Conservation (phyloP, 176 grass and related monocot species). For the Alloteropsis semialata region DNA sequence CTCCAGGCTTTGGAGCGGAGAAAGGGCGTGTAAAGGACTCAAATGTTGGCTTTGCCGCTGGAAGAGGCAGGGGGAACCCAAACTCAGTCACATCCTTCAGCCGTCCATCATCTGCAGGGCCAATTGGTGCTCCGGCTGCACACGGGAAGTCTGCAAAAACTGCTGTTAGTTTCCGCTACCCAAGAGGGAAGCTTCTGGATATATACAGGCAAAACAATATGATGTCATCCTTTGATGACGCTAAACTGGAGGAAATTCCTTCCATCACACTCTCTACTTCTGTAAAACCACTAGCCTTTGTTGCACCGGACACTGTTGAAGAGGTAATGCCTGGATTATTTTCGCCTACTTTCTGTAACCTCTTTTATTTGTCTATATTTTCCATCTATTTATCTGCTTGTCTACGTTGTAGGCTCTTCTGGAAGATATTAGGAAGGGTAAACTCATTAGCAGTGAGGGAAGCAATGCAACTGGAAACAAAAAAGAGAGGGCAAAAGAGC, state of each 20-base stretch:
- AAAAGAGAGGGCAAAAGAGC: conserved; percentile 33
- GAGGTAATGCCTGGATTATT: conserved; percentile 49
- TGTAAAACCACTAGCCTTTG: conserved; percentile 73
- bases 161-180: conserved; percentile 60
- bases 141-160: conserved; percentile 32
- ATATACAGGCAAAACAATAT: conserved; percentile 80
- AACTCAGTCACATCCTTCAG: conserved; percentile 38
- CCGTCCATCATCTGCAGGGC: conserved; percentile 40
- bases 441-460: conserved; percentile 56
- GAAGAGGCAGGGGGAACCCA: conserved; percentile 78
- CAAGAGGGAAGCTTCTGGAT: conserved; percentile 94
- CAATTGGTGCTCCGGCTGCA: conserved; percentile 65
- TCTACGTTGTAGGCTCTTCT: conserved; percentile 52
- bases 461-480: conserved; percentile 26
- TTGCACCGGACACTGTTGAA: conserved; percentile 67
- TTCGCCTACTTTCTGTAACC: not conserved
- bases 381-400: conserved; percentile 13
- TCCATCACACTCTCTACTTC: conserved; percentile 58
- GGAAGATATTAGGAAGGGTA: conserved; percentile 86
- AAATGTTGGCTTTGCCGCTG: conserved; percentile 80
- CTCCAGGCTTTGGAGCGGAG: conserved; percentile 88
- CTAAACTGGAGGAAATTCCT: conserved; percentile 64
- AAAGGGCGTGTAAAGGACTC: conserved; percentile 62
- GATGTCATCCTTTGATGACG: conserved; percentile 37
- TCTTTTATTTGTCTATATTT: not conserved